A percentile compares a stretch with the other conserved stretches of the same genome.
phyloP scores from a whole-genome alignment of 768 basidiomycete species.

The Chalciporus piperatus region DNA sequence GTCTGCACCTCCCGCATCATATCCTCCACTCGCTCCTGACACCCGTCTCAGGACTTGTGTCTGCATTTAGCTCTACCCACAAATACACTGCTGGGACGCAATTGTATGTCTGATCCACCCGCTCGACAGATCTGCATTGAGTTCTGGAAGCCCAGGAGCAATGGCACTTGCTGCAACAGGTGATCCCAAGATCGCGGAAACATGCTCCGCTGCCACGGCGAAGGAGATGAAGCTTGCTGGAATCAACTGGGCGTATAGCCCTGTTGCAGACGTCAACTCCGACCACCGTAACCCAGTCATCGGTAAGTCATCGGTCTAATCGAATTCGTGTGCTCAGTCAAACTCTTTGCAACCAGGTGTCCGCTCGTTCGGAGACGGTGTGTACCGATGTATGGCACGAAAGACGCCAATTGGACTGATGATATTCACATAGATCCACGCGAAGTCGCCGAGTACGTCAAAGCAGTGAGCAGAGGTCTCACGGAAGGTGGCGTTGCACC shows the following conservation, averaged over 20 bases:
- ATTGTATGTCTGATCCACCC: slow-evolving; percentile 46
- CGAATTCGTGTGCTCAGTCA: not conserved
- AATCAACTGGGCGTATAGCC: slow-evolving; percentile 71
- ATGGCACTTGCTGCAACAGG: slow-evolving; percentile 65
- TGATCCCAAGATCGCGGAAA: slow-evolving; percentile 42
- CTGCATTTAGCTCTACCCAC: slow-evolving; percentile 53
- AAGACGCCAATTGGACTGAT: not conserved
- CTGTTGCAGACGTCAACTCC: slow-evolving; percentile 72
- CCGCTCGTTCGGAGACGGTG: slow-evolving; percentile 69
- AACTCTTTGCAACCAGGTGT: slow-evolving; percentile 43
- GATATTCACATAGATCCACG: slow-evolving; percentile 43
- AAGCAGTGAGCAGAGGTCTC: slow-evolving; percentile 49
- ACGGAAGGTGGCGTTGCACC: slow-evolving; percentile 51
- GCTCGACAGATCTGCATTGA: not conserved
- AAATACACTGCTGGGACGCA: slow-evolving; percentile 53
- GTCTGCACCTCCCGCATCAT: slow-evolving; percentile 27
- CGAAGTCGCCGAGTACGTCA: slow-evolving; percentile 47
- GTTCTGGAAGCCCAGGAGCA: slow-evolving; percentile 56
- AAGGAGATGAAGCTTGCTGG: slow-evolving; percentile 58
- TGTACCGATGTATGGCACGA: not conserved
- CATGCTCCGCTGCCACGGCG: slow-evolving; percentile 49
- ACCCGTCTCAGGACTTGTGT: slow-evolving; percentile 52
- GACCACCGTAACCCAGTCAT: slow-evolving; percentile 70
- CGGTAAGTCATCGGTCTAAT: slow-evolving; percentile 36
- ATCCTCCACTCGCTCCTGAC: not conserved